Conservation (phyloP, 352 stramenopile species). For the Pythium biforme region DNA sequence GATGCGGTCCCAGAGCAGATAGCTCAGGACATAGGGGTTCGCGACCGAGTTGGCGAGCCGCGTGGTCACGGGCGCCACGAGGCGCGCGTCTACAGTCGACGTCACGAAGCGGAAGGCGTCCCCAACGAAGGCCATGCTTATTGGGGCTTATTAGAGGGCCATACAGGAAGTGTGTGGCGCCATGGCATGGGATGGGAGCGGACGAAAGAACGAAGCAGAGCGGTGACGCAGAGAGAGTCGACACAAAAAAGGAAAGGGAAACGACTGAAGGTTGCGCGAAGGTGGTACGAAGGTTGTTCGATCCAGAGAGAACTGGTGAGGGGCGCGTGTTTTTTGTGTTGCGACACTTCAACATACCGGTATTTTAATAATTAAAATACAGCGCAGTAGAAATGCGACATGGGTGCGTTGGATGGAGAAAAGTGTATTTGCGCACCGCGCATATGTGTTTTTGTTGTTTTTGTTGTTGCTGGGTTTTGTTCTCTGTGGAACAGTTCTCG, state of each 20-base stretch:
- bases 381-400: constrained; percentile 1
- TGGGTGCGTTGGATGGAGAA: background rate
- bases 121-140: constrained; percentile 34
- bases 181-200: background rate
- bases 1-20: constrained; percentile 65
- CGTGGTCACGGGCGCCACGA: constrained; percentile 57
- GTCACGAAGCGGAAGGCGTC: constrained; percentile 50
- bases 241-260: background rate
- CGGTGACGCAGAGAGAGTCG: constrained; percentile 11
- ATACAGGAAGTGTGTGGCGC: background rate
- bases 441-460: background rate
- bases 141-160: background rate
- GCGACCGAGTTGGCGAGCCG: constrained; percentile 63
- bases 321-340: background rate
- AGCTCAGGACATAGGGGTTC: constrained; percentile 76
- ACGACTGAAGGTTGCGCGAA: constrained; percentile 20
- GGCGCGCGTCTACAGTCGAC: constrained; percentile 49
- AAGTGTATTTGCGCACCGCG: constrained; percentile 1
- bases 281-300: constrained; percentile 19
- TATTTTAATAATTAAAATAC: no score
- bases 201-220: background rate
- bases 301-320: background rate
- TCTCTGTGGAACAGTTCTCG: background rate
- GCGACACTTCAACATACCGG: constrained; percentile 11
- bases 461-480: background rate